Evolutionary conservation across 192 early-diverging fungal genomes (phyloP).

Genomic region (Phycomyces nitens): DNA sequence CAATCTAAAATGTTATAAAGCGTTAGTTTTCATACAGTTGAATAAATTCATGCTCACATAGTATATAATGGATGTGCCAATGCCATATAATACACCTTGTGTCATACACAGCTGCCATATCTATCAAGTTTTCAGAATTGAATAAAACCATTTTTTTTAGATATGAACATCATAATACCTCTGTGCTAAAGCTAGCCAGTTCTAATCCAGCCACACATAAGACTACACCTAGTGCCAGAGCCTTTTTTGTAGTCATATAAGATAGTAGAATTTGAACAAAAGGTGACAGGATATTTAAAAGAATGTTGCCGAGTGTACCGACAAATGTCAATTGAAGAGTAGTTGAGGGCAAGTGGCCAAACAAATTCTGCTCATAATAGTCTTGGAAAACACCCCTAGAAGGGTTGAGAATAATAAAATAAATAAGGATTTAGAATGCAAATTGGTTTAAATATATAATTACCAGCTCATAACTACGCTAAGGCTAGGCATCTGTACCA

Average conservation of each 20-base stretch:
- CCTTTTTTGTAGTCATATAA: slow-evolving; percentile 5
- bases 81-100: slow-evolving; percentile 42
- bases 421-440: no score
- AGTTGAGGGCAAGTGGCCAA: background rate
- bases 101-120: slow-evolving; percentile 45
- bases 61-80: slow-evolving; percentile 27
- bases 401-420: background rate
- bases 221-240: slow-evolving; percentile 7
- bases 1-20: slow-evolving; percentile 9
- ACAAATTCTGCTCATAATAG: slow-evolving; percentile 13
- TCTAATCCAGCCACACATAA: slow-evolving; percentile 6
- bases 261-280: slow-evolving; percentile 12
- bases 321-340: slow-evolving; percentile 21
- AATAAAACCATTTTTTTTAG: background rate
- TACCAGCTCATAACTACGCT: slow-evolving; percentile 28
- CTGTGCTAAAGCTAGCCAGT: slow-evolving; percentile 22
- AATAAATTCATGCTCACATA: slow-evolving; percentile 15
- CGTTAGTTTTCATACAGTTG: no score
- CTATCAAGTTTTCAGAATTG: slow-evolving; percentile 12
- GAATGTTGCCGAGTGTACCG: slow-evolving; percentile 21
- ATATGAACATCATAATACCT: slow-evolving; percentile 10
- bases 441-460: no score
- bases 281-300: slow-evolving; percentile 21
- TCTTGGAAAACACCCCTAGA: slow-evolving; percentile 29
- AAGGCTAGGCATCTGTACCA: slow-evolving; percentile 15